Evolutionary conservation across 305 asterid species (phyloP), one percentile per base, ranked within the genome.

Genomic region (Euphrasia arctica): DNA sequence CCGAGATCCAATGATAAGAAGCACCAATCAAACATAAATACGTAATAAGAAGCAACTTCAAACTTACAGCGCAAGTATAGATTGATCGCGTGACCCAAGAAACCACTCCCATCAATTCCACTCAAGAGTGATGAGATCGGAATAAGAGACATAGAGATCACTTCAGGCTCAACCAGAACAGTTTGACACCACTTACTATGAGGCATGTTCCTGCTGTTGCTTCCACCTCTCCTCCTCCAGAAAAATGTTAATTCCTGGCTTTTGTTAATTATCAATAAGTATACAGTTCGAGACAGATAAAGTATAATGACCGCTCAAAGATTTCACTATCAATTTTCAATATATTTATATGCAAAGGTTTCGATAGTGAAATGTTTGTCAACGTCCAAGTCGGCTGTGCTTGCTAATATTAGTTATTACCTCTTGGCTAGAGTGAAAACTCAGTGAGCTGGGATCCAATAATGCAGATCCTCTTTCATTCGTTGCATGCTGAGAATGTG

Each of bases 51-150:
- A 7, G 36, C 14, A 65, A 64, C 31, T 64, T 25, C 29, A 54
- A 66, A 58, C 94, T 88, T 84, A 88, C 96, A 84, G 12, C 96
- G 95, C 70, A 88, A 77, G 77, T 88, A 88, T 60, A 88, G 78
- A 69, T 88, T 88, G 74, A 85, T 88, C 70, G 96, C 95, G 64
- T 88, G 96, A 63, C 87, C 83, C 69, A 88, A 69, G 76, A 85
- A 88, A 70, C 95, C 96, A 72, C 90, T 88, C 63, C 96, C 96
- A 58, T 85, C 88, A 68, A 80, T 75, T 75, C 96, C 96, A 59
- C 68, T 88, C 84, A 86, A 79, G 51, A 88, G 89, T 28, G 96
- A 88, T 57, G 96, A 80, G 70, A 88, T 84, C 15, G 96, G 96
- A 60, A 88, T 78, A 72, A 88, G 81, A 29, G 89, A 81, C 87